These are phyloP conservation scores for Melastoma malabathricum DNA, from an alignment of 345 rosid species.

Conservation along the genomic window DNA sequence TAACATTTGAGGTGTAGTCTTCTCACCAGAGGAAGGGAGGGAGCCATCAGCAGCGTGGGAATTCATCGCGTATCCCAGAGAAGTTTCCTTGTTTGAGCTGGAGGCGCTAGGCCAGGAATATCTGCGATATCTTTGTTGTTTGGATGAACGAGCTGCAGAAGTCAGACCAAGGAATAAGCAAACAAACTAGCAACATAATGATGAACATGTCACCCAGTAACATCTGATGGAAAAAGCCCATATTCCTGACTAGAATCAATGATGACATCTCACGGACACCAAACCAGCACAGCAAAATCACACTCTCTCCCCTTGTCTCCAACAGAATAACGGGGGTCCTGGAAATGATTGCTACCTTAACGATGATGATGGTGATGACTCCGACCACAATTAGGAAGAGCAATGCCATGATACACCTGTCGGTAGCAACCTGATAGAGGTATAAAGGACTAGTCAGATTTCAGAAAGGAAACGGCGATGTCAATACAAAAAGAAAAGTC, in stretches of 20 bases:
- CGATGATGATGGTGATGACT: constrained; percentile 50
- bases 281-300: background rate
- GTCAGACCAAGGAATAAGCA: background rate
- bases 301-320: background rate
- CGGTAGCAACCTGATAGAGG: constrained; percentile 55
- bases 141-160: constrained; percentile 3
- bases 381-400: constrained; percentile 61
- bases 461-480: background rate
- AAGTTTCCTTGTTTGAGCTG: background rate
- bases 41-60: too few species aligned
- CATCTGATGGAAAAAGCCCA: background rate
- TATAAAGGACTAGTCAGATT: background rate
- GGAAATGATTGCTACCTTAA: constrained; percentile 35
- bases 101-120: too few species aligned
- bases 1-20: too few species aligned
- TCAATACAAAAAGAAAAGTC: background rate
- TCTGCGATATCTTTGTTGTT: background rate
- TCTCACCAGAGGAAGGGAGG: too few species aligned
- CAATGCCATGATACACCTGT: constrained; percentile 59
- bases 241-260: too few species aligned
- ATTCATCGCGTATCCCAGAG: background rate
- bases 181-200: background rate
- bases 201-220: background rate
- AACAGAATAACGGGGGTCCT: background rate
- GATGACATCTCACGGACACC: too few species aligned